phyloP scores from a whole-genome alignment of 164 flowering plant species.

The Houttuynia cordata region DNA sequence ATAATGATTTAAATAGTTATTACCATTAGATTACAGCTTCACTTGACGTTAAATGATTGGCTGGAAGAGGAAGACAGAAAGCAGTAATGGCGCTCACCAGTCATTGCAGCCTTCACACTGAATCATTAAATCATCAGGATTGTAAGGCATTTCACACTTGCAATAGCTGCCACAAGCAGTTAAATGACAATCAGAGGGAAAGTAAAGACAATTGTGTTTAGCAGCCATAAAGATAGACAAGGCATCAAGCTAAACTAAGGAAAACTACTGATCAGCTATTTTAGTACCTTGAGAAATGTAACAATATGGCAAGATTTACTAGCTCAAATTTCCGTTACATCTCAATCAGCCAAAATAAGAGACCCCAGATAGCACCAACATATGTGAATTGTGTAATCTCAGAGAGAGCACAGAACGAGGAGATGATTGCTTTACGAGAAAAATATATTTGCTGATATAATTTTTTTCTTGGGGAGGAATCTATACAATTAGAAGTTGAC shows the following conservation, averaged over 20 bases:
- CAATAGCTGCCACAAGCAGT: conserved; percentile 9
- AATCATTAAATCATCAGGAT: conserved; percentile 18
- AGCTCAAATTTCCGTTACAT: no score
- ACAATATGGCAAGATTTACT: no score
- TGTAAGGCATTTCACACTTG: conserved; percentile 20
- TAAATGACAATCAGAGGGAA: no score
- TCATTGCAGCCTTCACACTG: conserved; percentile 18
- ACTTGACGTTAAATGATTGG: background rate
- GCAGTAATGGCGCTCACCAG: conserved; percentile 6
- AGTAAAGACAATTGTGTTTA: background rate
- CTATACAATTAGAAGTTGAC: no score
- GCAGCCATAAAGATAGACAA: background rate
- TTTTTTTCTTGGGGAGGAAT: no score
- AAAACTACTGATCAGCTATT: background rate
- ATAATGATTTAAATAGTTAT: background rate
- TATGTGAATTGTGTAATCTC: no score
- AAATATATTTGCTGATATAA: no score
- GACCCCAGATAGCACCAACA: no score
- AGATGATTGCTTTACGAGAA: no score
- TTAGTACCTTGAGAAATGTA: background rate
- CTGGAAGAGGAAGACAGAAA: background rate
- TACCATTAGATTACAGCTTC: background rate
- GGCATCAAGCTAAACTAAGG: background rate
- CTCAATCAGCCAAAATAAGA: no score
- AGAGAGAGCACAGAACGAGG: no score